Conservation (phyloP, 2,329 filamentous ascomycete genomes). For the Verticillium nubilum region DNA sequence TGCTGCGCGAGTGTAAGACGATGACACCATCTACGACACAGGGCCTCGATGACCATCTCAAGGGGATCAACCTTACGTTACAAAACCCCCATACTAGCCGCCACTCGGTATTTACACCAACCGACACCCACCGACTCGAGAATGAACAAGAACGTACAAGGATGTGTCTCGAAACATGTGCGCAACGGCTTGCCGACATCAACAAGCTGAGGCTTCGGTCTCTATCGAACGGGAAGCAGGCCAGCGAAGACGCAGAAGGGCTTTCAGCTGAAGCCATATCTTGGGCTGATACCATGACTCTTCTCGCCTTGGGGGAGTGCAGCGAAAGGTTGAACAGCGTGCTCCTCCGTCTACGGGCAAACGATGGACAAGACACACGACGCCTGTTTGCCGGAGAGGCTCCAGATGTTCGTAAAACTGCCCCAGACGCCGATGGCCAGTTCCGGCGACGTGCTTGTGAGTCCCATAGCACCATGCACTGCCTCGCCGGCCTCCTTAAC, state of each 20-base stretch:
- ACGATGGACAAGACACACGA: neutral
- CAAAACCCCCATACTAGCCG: neutral
- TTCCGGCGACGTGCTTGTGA: neutral
- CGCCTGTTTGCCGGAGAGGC: neutral
- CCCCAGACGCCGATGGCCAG: neutral
- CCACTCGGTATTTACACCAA: neutral
- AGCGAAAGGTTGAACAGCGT: neutral
- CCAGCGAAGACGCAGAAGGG: neutral
- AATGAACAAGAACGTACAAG: conserved; percentile 1
- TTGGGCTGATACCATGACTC: neutral
- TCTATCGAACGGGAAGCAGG: neutral
- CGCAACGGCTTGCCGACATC: neutral
- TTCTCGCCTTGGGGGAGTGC: neutral
- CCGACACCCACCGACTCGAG: neutral
- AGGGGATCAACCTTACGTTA: neutral
- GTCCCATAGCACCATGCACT: neutral
- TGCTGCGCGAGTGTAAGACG: neutral
- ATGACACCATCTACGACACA: neutral
- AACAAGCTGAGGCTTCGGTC: neutral
- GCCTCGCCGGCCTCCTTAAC: neutral
- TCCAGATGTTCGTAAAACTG: neutral
- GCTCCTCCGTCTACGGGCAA: neutral
- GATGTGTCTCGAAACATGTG: conserved; percentile 1
- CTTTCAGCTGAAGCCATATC: neutral
- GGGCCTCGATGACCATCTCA: conserved; percentile 2